These are phyloP conservation scores for Ophiocordyceps camponoti-floridani DNA, from an alignment of 2,329 filamentous ascomycete species.

Conservation along the genomic window DNA sequence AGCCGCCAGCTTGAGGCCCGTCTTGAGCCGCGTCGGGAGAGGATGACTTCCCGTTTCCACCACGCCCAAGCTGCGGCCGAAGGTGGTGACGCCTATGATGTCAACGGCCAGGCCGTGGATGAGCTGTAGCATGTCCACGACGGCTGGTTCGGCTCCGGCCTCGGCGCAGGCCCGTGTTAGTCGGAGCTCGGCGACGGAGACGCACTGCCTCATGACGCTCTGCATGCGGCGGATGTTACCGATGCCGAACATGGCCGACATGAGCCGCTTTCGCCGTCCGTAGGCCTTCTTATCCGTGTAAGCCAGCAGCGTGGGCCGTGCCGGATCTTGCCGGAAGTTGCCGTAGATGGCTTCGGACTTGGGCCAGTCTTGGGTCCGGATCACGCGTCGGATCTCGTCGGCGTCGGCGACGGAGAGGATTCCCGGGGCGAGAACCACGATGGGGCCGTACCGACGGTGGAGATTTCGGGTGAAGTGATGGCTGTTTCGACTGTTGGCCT, in stretches of 20 bases:
- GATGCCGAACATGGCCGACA: background rate
- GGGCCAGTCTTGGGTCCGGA: background rate
- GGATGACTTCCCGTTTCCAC: slow-evolving; percentile 1
- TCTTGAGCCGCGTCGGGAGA: background rate
- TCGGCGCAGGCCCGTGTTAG: background rate
- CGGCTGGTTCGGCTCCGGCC: background rate
- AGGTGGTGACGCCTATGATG: slow-evolving; percentile 1
- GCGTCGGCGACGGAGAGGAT: background rate
- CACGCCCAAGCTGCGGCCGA: background rate
- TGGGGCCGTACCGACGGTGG: background rate
- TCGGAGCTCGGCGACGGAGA: background rate
- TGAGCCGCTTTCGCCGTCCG: background rate
- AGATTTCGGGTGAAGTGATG: background rate
- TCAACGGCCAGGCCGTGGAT: background rate
- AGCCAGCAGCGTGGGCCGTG: slow-evolving; percentile 1
- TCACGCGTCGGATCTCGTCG: slow-evolving; percentile 1
- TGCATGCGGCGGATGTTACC: background rate
- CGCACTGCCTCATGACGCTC: background rate
- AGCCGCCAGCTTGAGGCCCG: background rate
- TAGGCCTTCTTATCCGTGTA: slow-evolving; percentile 1
- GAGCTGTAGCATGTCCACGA: slow-evolving; percentile 1
- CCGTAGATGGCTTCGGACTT: slow-evolving; percentile 1
- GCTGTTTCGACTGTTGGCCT: background rate
- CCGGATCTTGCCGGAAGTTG: slow-evolving; percentile 1
- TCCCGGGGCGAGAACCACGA: background rate